Percentiles rank a stretch among this genome's conserved stretches.
Conservation (phyloP, 257 asterid species). For the Przewalskia tangutica region DNA sequence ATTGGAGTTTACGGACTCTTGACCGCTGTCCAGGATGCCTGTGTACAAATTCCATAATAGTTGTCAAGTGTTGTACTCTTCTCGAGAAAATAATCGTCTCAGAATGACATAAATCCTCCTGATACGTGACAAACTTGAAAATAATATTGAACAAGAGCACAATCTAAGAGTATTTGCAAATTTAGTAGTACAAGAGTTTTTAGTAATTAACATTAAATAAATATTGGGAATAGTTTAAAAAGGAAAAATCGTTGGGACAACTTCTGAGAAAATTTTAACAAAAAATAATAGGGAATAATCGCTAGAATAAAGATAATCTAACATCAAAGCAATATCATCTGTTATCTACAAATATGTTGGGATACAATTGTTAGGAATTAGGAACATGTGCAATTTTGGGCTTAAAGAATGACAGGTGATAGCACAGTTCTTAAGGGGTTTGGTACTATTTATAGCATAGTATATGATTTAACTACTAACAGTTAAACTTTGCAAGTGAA, state of each 20-base stretch:
- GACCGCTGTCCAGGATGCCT: constrained; percentile 88
- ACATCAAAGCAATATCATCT: background rate
- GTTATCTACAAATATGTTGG: background rate
- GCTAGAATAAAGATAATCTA: background rate
- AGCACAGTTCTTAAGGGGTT: background rate
- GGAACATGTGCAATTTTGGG: background rate
- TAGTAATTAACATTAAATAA: background rate
- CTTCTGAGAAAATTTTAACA: background rate
- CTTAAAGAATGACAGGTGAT: background rate
- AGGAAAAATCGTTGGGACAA: background rate
- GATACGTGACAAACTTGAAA: background rate
- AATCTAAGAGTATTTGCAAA: background rate
- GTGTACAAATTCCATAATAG: constrained; percentile 7
- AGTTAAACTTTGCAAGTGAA: background rate
- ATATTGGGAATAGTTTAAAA: background rate
- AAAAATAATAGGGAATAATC: background rate
- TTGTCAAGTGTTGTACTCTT: background rate
- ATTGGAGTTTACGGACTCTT: constrained; percentile 70
- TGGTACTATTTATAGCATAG: background rate
- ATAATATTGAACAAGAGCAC: background rate
- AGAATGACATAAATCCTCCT: background rate
- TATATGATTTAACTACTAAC: background rate
- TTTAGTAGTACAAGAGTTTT: background rate
- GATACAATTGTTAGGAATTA: background rate
- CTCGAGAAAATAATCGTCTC: background rate